phyloP scores from a whole-genome alignment of 257 asterid species.

The Solanum peruvianum region DNA sequence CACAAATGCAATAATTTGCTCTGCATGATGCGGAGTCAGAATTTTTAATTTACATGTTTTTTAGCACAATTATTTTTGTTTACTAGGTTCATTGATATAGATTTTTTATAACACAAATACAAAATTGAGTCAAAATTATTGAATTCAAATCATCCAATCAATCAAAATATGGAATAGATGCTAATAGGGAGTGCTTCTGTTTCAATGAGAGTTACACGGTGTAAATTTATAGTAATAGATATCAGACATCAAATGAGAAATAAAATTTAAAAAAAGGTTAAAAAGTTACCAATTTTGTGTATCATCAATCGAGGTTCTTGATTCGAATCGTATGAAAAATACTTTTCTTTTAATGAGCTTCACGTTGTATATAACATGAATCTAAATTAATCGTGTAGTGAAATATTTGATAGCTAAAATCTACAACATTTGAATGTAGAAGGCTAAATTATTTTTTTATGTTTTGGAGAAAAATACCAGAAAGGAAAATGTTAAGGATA shows the following conservation, averaged over 20 bases:
- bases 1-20: neutral
- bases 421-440: neutral
- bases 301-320: neutral
- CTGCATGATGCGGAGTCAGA: neutral
- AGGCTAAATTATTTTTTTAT: neutral
- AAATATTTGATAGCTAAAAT: neutral
- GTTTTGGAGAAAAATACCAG: neutral
- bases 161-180: neutral
- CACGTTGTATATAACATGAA: rapidly evolving
- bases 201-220: neutral
- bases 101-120: neutral
- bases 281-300: neutral
- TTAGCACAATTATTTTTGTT: too few species aligned
- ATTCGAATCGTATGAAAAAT: neutral
- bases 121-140: too few species aligned
- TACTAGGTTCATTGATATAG: neutral
- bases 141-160: neutral
- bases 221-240: neutral
- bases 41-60: neutral
- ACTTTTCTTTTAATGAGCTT: neutral
- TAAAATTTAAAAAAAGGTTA: neutral
- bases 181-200: neutral
- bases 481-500: neutral
- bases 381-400: neutral
- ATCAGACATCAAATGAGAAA: too few species aligned